phyloP scores from a whole-genome alignment of 108 stramenopile genomes.

The Epithemia pelagica region DNA sequence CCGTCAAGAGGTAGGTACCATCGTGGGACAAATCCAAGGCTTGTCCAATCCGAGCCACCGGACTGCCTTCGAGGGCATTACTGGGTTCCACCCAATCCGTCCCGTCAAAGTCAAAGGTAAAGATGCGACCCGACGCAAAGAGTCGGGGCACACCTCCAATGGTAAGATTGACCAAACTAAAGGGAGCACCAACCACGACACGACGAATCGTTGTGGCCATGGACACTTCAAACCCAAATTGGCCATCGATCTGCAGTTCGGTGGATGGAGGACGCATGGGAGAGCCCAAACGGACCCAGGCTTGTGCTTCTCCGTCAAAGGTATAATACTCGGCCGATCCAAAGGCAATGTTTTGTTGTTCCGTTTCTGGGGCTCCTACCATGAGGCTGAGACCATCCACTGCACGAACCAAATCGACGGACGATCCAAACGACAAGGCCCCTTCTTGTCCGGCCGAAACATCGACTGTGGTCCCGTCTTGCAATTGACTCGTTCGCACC shows the following conservation, averaged over 20 bases:
- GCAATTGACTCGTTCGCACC: neutral
- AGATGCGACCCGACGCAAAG: neutral
- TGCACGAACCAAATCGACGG: neutral
- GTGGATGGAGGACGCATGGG: neutral
- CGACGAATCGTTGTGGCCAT: neutral
- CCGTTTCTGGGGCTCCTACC: neutral
- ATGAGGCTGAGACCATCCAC: neutral
- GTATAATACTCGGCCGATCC: neutral
- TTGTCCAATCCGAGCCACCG: neutral
- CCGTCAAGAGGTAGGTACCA: neutral
- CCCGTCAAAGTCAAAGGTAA: slow-evolving; percentile 1
- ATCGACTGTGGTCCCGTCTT: neutral
- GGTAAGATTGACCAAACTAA: neutral
- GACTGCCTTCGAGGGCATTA: neutral
- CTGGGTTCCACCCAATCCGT: neutral
- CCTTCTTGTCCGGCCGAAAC: neutral
- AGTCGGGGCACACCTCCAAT: neutral
- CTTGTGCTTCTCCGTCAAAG: neutral
- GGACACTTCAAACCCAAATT: neutral
- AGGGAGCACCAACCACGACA: neutral
- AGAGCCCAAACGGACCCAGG: neutral
- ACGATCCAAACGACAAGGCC: neutral
- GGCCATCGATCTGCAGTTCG: neutral
- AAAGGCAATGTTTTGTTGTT: neutral
- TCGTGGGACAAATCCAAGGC: neutral